Evolutionary conservation across 768 basidiomycete species (phyloP), one percentile per base, ranked within the genome.

Genomic region (Russula dissimulans): DNA sequence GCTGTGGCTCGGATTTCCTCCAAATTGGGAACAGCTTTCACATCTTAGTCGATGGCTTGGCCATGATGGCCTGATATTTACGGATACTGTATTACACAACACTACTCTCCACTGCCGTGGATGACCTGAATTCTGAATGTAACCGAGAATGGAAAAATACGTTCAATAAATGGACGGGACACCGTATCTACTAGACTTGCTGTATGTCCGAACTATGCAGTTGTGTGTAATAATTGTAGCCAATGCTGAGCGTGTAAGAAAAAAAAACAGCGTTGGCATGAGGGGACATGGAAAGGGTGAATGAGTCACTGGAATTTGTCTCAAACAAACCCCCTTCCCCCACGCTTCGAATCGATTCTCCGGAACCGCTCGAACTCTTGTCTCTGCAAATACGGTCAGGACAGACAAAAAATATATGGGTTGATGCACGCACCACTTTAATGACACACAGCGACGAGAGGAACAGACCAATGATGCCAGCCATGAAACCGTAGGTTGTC

Each of bases 321-420:
- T 81, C 74, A 95, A 62, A 94, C 91, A 67, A 95, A 95, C 63
- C 90, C 89, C 63, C 78, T 76, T 52, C 91, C 90, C 64, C 90
- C 91, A 64, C 89, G 86, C 75, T 95, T 95, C 57, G 82, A 82
- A 66, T 95, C 91, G 64, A 95, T 95, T 74, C 79, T 87, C 77
- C 82, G 85, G 79, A 95, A 95, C 39, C 92, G 85, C 66, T 88
- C 87, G 58, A 81, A 78, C 72, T 93, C 86, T 70, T 84, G 76
- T 66, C 91, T 81, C 89, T 91, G 75, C 53, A 60, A 38, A 10
- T 42, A 59, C 41, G 26, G 45, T 59, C 9, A 29, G 26, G 5
- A 36, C 17, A 12, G 54, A 39, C 0, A 22, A 41, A 17, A 44
- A 26, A 32, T 3, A 26, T 8, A 47, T 5, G n/a, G 11, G 52